Conservation (phyloP, 192 early-diverging fungal genomes). For the Jimgerdemannia lactiflua region DNA sequence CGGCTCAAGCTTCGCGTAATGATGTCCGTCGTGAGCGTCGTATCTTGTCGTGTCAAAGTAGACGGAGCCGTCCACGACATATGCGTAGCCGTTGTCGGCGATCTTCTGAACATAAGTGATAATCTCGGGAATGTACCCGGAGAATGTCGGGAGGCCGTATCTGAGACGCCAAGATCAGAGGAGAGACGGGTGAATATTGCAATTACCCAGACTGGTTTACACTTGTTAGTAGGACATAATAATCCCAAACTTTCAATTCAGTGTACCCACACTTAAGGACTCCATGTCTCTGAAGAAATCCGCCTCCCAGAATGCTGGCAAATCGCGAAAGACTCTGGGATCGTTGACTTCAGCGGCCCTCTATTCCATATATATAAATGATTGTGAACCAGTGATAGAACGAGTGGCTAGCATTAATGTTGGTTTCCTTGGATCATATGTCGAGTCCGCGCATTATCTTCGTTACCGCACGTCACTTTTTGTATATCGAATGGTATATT, state of each 20-base stretch:
- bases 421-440: background rate
- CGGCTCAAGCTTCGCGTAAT: constrained; percentile 94
- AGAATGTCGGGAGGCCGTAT: constrained; percentile 84
- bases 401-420: background rate
- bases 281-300: constrained; percentile 95
- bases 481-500: too few relatives aligned
- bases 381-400: background rate
- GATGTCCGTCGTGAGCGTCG: constrained; percentile 76
- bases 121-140: constrained; percentile 96
- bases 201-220: background rate
- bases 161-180: constrained; percentile 16
- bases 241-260: background rate
- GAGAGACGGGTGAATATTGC: background rate
- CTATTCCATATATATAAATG: constrained; percentile 13
- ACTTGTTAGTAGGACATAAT: constrained; percentile 6
- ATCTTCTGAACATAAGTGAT: constrained; percentile 87
- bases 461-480: too few relatives aligned
- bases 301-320: constrained; percentile 91
- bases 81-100: constrained; percentile 94
- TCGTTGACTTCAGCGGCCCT: constrained; percentile 73
- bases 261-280: constrained; percentile 64
- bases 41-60: constrained; percentile 92
- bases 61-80: constrained; percentile 87
- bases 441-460: background rate
- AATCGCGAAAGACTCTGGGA: constrained; percentile 84